Percentiles rank a stretch among this genome's conserved stretches.
Conservation (phyloP, 176 grass and related monocot species). For the Hsuehochloa calcarea region DNA sequence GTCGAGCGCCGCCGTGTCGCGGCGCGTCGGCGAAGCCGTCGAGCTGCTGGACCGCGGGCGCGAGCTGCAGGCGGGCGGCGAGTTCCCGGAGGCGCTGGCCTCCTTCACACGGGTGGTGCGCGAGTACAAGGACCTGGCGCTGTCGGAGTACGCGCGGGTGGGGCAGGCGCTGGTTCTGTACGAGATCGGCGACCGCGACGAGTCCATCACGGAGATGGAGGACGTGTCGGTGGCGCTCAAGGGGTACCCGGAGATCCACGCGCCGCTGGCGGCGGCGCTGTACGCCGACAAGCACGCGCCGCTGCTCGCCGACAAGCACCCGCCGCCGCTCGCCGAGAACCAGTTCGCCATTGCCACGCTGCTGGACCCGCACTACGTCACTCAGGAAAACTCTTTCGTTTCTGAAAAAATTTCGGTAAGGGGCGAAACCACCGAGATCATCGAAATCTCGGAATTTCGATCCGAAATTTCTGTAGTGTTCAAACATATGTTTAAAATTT, state of each 20-base stretch:
- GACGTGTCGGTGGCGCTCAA: conserved; percentile 93
- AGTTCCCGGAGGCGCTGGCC: conserved; percentile 63
- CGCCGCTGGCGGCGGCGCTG: conserved; percentile 89
- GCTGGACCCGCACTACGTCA: conserved; percentile 92
- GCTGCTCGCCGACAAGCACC: conserved; percentile 81
- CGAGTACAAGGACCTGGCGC: conserved; percentile 77
- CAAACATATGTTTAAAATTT: too few relatives aligned
- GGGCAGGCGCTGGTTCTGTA: conserved; percentile 87
- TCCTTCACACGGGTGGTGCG: conserved; percentile 67
- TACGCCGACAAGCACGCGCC: conserved; percentile 90
- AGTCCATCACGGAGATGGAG: conserved; percentile 97
- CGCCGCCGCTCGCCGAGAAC: conserved; percentile 77
- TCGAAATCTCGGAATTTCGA: too few relatives aligned
- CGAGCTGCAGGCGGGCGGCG: conserved; percentile 83
- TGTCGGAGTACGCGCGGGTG: conserved; percentile 86
- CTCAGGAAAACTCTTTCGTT: too few relatives aligned
- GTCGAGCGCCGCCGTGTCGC: conserved; percentile 53
- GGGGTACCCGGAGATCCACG: conserved; percentile 97
- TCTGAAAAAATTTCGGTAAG: too few relatives aligned
- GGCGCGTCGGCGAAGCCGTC: conserved; percentile 62
- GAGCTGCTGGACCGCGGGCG: conserved; percentile 59
- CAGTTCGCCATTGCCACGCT: conserved; percentile 98
- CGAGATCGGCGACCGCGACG: conserved; percentile 88
- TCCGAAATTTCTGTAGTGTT: too few relatives aligned
- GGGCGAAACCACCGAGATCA: too few relatives aligned